Evolutionary conservation across 1,284 basidiomycete species (phyloP).

Genomic region (Ganoderma resinaceum): DNA sequence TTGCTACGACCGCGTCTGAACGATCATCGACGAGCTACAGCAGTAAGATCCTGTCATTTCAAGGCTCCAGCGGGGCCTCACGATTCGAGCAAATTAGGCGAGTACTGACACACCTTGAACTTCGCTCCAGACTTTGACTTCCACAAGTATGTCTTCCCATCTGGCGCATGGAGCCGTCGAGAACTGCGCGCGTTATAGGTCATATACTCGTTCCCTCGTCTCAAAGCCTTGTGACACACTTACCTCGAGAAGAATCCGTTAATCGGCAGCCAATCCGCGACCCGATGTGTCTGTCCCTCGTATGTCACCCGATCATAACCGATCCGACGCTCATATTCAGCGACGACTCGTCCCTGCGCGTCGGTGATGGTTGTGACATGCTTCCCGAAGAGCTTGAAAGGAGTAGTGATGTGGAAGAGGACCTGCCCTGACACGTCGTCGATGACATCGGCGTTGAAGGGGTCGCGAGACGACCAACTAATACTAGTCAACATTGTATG

Average conservation of each 20-base stretch:
- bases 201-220: too few relatives aligned
- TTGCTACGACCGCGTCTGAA: not conserved
- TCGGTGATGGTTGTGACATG: conserved; percentile 1
- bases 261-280: conserved; percentile 18
- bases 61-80: too few relatives aligned
- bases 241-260: conserved; percentile 8
- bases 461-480: not conserved
- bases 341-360: conserved; percentile 4
- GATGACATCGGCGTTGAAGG: not conserved
- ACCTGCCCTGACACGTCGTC: conserved; percentile 4
- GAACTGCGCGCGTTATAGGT: not conserved
- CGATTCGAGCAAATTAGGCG: too few relatives aligned
- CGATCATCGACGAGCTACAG: conserved; percentile 8
- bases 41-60: too few relatives aligned
- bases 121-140: not conserved
- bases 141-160: conserved; percentile 14
- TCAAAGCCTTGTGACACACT: too few relatives aligned
- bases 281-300: conserved; percentile 9
- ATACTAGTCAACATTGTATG: not conserved
- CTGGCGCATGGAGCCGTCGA: conserved; percentile 1
- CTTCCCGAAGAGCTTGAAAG: not conserved
- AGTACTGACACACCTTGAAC: conserved; percentile 2
- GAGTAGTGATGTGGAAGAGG: conserved; percentile 3
- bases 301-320: conserved; percentile 13
- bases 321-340: conserved; percentile 10